Conservation (phyloP, 2,329 filamentous ascomycete genomes). For the Pseudogymnoascus pannorum region DNA sequence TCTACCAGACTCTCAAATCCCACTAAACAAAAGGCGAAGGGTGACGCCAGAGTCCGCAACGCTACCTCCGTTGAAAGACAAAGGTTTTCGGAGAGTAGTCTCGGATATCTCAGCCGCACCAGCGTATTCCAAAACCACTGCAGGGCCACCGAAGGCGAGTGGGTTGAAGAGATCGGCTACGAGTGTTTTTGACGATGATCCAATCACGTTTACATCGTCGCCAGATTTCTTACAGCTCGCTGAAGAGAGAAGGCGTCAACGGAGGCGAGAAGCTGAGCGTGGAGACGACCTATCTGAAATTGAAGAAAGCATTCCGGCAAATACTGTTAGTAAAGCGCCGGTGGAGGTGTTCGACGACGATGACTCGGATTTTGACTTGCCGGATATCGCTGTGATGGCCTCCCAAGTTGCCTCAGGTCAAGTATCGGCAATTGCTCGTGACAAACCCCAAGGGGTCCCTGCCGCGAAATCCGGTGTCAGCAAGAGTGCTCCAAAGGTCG, state of each 20-base stretch:
- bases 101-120: constrained; percentile 33
- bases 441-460: constrained; percentile 9
- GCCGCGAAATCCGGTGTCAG: constrained; percentile 13
- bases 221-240: constrained; percentile 20
- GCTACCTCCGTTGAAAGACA: constrained; percentile 1
- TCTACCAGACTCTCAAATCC: background rate
- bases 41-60: background rate
- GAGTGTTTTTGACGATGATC: constrained; percentile 22
- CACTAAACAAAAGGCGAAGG: constrained; percentile 9
- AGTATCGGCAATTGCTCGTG: constrained; percentile 1
- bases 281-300: constrained; percentile 5
- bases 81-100: constrained; percentile 19
- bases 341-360: background rate
- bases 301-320: background rate
- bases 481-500: constrained; percentile 17
- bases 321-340: background rate
- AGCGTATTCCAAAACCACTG: constrained; percentile 20
- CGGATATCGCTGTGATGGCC: constrained; percentile 13
- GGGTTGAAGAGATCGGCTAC: constrained; percentile 31
- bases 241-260: constrained; percentile 10
- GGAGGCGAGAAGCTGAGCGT: constrained; percentile 14
- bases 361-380: constrained; percentile 17
- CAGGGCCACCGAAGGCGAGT: constrained; percentile 15
- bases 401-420: background rate
- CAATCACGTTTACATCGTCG: constrained; percentile 26